phyloP scores from a whole-genome alignment of 108 stramenopile species.

The Craspedostauros australis region DNA sequence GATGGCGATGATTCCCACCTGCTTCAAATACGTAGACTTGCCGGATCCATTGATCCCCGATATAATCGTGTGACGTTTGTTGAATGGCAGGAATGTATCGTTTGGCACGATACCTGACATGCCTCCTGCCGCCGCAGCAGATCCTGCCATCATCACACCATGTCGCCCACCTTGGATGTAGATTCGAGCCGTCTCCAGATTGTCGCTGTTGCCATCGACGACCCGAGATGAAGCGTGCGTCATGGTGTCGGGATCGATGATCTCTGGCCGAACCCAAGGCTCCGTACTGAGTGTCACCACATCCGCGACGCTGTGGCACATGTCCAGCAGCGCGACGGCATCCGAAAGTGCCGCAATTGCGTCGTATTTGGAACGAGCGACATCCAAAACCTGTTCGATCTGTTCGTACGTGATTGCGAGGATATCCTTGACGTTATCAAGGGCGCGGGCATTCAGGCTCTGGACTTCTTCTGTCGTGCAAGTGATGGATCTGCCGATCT shows the following conservation, averaged over 20 bases:
- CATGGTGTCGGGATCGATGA: conserved; percentile 24
- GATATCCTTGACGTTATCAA: conserved; percentile 83
- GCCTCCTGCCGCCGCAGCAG: conserved; percentile 6
- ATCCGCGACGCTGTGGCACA: conserved; percentile 87
- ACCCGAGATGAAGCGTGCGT: background rate
- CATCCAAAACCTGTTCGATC: conserved; percentile 78
- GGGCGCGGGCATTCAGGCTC: conserved; percentile 70
- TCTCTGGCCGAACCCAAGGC: conserved; percentile 73
- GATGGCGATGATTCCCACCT: conserved; percentile 82
- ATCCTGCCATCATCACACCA: conserved; percentile 33
- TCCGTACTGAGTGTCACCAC: conserved; percentile 64
- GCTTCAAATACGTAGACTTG: conserved; percentile 87
- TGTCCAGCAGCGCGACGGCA: conserved; percentile 81
- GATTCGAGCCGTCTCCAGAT: conserved; percentile 24
- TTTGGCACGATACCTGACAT: conserved; percentile 60
- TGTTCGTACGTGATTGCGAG: conserved; percentile 74
- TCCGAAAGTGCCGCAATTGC: conserved; percentile 76
- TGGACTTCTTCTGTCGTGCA: conserved; percentile 87
- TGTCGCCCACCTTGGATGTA: conserved; percentile 79
- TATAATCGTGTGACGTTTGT: conserved; percentile 70
- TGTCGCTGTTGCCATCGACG: conserved; percentile 2
- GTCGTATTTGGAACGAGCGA: conserved; percentile 70
- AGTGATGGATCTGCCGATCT: conserved; percentile 60
- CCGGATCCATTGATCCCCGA: conserved; percentile 82
- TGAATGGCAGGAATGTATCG: conserved; percentile 59